These are phyloP conservation scores for Mucor plumbeus DNA, from an alignment of 371 early-diverging fungal genomes.

Conservation along the genomic window DNA sequence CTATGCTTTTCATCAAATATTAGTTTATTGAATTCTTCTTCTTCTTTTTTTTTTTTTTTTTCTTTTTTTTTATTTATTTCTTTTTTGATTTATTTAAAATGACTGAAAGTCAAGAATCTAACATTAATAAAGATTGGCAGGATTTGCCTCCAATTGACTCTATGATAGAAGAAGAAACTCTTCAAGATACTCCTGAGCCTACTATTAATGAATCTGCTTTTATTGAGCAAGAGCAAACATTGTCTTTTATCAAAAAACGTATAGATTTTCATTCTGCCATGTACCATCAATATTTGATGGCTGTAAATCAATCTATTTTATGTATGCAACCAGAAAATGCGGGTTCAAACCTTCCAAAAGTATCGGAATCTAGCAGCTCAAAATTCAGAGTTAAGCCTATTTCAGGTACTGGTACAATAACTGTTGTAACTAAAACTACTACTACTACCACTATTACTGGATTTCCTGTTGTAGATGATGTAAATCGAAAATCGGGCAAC, in stretches of 20 bases:
- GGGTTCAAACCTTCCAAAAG: neutral
- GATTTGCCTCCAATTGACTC: neutral
- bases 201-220: too few relatives aligned
- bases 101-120: neutral
- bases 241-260: neutral
- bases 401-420: neutral
- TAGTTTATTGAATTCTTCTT: too few relatives aligned
- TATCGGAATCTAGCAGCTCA: neutral
- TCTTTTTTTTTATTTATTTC: neutral
- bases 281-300: slow-evolving; percentile 7
- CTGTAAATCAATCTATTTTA: neutral
- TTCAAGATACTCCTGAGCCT: too few relatives aligned
- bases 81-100: neutral
- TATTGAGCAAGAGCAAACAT: too few relatives aligned
- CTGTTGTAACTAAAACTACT: neutral
- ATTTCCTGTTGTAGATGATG: neutral
- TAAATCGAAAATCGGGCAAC: neutral
- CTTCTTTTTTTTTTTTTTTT: too few relatives aligned
- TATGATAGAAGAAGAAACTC: neutral
- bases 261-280: neutral
- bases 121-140: neutral
- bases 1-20: neutral
- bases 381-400: neutral
- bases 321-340: neutral
- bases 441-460: slow-evolving; percentile 2